phyloP scores from a whole-genome alignment of 23 red algal species.

The Gracilaria vermiculophylla region DNA sequence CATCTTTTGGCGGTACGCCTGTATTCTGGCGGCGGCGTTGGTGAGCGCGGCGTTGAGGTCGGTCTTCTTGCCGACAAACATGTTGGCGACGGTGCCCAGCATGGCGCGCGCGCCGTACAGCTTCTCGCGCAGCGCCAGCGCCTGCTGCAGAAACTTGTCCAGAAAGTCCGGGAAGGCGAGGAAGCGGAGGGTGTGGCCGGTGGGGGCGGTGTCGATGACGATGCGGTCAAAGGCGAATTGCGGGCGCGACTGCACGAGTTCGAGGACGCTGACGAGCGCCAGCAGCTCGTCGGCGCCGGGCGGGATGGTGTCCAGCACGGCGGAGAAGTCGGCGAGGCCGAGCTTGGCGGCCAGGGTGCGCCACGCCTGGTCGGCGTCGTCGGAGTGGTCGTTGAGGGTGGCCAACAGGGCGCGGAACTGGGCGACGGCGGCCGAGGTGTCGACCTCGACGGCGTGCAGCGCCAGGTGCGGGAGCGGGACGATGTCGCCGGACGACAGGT shows the following conservation, averaged over 20 bases:
- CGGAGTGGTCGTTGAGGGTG: constrained; percentile 30
- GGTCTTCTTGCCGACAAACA: constrained; percentile 44
- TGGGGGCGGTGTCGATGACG: constrained; percentile 96
- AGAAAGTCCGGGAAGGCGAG: constrained; percentile 98
- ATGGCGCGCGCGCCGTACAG: constrained; percentile 56
- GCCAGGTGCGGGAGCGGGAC: constrained; percentile 3
- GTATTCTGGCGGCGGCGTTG: constrained; percentile 51
- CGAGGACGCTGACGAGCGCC: constrained; percentile 81
- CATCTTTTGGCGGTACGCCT: constrained; percentile 81
- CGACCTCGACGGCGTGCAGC: constrained; percentile 86
- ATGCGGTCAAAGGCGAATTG: constrained; percentile 74
- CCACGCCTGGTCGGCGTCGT: neutral
- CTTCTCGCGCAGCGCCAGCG: constrained; percentile 57
- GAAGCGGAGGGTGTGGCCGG: constrained; percentile 93
- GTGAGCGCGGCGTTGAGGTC: constrained; percentile 51
- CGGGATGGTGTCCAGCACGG: constrained; percentile 89
- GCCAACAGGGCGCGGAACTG: constrained; percentile 74
- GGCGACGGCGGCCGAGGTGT: constrained; percentile 78
- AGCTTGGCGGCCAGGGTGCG: constrained; percentile 3
- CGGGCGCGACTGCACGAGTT: constrained; percentile 53
- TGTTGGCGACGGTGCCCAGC: constrained; percentile 60
- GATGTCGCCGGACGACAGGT: constrained; percentile 64
- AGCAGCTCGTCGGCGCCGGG: constrained; percentile 98
- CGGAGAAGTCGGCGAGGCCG: constrained; percentile 84
- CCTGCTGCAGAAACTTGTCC: constrained; percentile 79